phyloP scores from a whole-genome alignment of 352 stramenopile genomes.

The Phytophthora fragariaefolia region DNA sequence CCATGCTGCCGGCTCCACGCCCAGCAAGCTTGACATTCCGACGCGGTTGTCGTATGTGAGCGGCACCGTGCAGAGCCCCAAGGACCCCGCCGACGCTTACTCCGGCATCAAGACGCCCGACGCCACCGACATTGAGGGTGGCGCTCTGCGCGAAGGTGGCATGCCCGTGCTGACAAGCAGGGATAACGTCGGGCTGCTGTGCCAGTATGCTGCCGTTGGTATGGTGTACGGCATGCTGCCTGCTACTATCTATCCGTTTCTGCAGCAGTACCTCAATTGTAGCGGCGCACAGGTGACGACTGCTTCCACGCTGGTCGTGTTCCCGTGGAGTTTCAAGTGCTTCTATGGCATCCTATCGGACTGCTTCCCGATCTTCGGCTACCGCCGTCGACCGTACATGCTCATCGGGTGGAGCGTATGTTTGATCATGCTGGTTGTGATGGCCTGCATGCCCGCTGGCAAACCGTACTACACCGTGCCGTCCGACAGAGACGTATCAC shows the following conservation, averaged over 20 bases:
- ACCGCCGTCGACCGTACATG: conserved; percentile 65
- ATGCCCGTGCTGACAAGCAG: conserved; percentile 44
- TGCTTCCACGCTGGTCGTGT: conserved; percentile 29
- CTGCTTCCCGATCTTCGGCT: conserved; percentile 42
- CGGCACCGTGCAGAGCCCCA: conserved; percentile 23
- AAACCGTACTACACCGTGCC: conserved; percentile 60
- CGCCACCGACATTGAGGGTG: conserved; percentile 38
- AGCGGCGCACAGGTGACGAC: conserved; percentile 32
- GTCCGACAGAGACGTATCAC: conserved; percentile 33
- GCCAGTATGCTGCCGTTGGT: conserved; percentile 59
- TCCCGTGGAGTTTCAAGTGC: conserved; percentile 42
- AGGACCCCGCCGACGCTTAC: conserved; percentile 35
- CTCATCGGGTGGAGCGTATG: conserved; percentile 62
- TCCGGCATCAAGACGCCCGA: conserved; percentile 35
- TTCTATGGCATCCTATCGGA: conserved; percentile 41
- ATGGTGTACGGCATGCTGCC: conserved; percentile 57
- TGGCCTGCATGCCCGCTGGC: conserved; percentile 49
- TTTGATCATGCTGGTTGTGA: conserved; percentile 52
- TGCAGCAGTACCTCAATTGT: conserved; percentile 44
- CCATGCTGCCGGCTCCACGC: conserved; percentile 25
- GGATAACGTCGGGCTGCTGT: conserved; percentile 51
- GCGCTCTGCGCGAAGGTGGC: conserved; percentile 47
- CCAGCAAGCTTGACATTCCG: conserved; percentile 40
- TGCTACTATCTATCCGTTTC: conserved; percentile 41
- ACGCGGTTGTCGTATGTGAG: conserved; percentile 51